Conservation (phyloP, 1,284 basidiomycete genomes). For the Irpex lacteus region DNA sequence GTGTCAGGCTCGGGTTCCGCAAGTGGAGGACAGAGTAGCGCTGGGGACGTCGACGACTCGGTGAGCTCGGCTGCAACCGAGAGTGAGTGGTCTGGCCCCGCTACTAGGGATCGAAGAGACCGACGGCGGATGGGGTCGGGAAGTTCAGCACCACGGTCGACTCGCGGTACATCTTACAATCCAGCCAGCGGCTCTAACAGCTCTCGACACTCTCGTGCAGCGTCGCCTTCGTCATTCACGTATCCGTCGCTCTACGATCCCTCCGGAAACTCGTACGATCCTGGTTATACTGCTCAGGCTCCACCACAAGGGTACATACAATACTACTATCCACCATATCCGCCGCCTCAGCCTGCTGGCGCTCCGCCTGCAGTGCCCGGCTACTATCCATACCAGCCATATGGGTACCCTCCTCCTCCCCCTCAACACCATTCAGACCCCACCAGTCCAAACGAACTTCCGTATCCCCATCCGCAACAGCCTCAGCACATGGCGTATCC, state of each 20-base stretch:
- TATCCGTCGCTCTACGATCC: conserved; percentile 71
- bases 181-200: conserved; percentile 48
- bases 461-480: conserved; percentile 26
- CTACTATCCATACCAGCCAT: conserved; percentile 39
- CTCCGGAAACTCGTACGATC: conserved; percentile 48
- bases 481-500: conserved; percentile 30
- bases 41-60: conserved; percentile 63
- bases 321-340: conserved; percentile 35
- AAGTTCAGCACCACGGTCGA: conserved; percentile 54
- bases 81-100: conserved; percentile 74
- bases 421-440: conserved; percentile 33
- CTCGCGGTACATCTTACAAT: conserved; percentile 50
- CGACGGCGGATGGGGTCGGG: conserved; percentile 44
- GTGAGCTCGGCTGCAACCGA: conserved; percentile 70
- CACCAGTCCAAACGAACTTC: conserved; percentile 32
- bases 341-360: conserved; percentile 24
- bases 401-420: conserved; percentile 38
- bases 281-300: conserved; percentile 38
- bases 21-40: conserved; percentile 53
- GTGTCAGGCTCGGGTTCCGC: conserved; percentile 63
- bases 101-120: conserved; percentile 51
- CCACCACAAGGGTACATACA: conserved; percentile 31
- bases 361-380: conserved; percentile 33
- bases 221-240: conserved; percentile 65
- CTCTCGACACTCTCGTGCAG: conserved; percentile 65